Evolutionary conservation across 2,329 filamentous ascomycete genomes (phyloP).

Genomic region (Trichoderma atrobrunneum): DNA sequence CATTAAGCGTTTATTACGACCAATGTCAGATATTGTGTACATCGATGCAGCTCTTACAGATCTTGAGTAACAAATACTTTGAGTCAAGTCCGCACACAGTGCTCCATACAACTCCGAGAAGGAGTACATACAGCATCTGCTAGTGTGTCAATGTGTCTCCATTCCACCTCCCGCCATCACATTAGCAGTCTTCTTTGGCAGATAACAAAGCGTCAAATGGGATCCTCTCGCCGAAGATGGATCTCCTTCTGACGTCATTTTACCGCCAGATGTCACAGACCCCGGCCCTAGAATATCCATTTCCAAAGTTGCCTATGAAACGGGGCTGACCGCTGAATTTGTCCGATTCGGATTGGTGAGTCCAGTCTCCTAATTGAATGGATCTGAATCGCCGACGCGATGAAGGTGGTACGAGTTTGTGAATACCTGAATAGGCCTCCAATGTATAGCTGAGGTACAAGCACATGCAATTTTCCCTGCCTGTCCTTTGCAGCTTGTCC

Average conservation of each 20-base stretch:
- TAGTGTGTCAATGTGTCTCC: background rate
- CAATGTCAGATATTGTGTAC: background rate
- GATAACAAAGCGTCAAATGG: background rate
- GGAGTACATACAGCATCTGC: background rate
- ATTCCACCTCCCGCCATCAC: background rate
- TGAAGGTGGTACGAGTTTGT: background rate
- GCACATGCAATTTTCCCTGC: background rate
- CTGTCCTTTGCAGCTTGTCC: background rate
- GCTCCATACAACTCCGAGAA: background rate
- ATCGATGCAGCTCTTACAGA: background rate
- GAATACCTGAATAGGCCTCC: background rate
- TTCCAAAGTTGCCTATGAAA: background rate
- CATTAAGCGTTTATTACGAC: background rate
- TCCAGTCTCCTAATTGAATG: background rate
- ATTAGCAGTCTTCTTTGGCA: background rate
- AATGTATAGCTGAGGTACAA: background rate
- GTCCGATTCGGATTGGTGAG: background rate
- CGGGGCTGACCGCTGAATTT: slow-evolving; percentile 2
- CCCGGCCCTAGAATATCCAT: background rate
- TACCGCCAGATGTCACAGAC: slow-evolving; percentile 3
- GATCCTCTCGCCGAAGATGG: background rate
- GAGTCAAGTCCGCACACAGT: background rate
- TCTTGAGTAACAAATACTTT: background rate
- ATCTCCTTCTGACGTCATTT: slow-evolving; percentile 11
- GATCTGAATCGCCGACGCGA: background rate